Conservation (phyloP, 2,329 filamentous ascomycete species). For the Drechslera avenae region DNA sequence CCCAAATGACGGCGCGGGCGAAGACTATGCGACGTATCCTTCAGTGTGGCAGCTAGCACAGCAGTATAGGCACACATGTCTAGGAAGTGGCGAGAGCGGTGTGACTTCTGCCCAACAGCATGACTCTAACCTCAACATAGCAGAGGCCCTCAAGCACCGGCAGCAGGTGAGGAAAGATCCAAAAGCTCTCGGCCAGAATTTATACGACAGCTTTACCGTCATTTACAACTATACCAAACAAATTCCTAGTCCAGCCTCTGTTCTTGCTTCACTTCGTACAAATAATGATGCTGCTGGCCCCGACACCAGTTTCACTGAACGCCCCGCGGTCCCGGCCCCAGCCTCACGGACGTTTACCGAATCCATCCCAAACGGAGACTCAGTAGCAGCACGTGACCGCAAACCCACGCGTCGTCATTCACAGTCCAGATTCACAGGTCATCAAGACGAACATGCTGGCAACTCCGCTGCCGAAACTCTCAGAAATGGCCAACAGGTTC, state of each 20-base stretch:
- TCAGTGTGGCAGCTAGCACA: not conserved
- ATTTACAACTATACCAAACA: constrained; percentile 44
- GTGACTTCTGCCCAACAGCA: not conserved
- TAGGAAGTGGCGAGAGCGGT: not conserved
- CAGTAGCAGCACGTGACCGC: constrained; percentile 14
- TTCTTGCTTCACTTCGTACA: constrained; percentile 31
- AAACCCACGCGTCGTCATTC: constrained; percentile 13
- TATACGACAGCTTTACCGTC: constrained; percentile 52
- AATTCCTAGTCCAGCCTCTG: constrained; percentile 30
- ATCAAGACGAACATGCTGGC: constrained; percentile 11
- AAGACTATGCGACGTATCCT: constrained; percentile 14
- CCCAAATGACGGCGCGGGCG: not conserved
- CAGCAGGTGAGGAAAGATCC: constrained; percentile 57
- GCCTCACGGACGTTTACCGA: not conserved
- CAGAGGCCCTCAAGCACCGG: constrained; percentile 26
- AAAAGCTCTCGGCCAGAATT: constrained; percentile 66
- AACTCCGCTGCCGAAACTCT: constrained; percentile 20
- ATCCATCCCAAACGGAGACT: constrained; percentile 14
- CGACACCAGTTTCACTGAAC: not conserved
- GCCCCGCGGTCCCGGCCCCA: not conserved
- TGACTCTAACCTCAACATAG: constrained; percentile 1
- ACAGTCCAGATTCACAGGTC: constrained; percentile 7
- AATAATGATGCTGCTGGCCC: not conserved
- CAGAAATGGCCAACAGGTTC: constrained; percentile 35
- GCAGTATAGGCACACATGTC: not conserved